Base-by-base conservation (phyloP, 345 rosid genomes). In the Citrus unshiu region DNA sequence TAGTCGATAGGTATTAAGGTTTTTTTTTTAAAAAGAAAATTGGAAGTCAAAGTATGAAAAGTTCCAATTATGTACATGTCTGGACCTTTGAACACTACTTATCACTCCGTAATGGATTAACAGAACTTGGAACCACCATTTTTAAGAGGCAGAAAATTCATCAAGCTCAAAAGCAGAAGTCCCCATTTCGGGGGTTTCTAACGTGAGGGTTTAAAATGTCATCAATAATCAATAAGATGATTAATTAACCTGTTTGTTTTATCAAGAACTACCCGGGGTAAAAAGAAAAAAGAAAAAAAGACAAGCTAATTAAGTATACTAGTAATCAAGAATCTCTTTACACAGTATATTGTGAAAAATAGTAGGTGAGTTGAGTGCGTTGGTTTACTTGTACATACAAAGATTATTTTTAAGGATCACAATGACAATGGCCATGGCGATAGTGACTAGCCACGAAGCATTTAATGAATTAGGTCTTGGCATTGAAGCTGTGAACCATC, bases 401-500 rank as follows among this genome's bases (percentile, higher is more conserved):
- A 54, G 22, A 54, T 54, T 18, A 2, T 19, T 54, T 54, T 16
- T 54, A 54, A 19, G 58, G 58, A 18, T 18, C 0, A 54, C 58
- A 56, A 70, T 4, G 22, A 57, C 2, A 9, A 22, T 18, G 35
- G 30, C 19, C 22, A 5, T 39, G 58, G 58, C 19, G 59, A 39
- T 61, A 21, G 46, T 19, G 62, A 51, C 18, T 21, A 22, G 7
- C 21, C 14, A 39, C 19, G 34, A 72, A 46, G 68, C 83, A 81
- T 81, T 83, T 43, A 85, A 57, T 68, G 70, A 66, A 81, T 78
- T 78, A 73, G 77, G 86, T 81, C 39, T 35, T 62, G 80, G 80
- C 79, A 78, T 80, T 85, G 59, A 80, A 78, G 78, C 16, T 7
- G 2, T 40, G 59, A 58, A 74, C 77, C 80, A 56, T 59, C 75